Percentiles rank a stretch among this genome's conserved stretches.
Evolutionary conservation across 495 filamentous ascomycete species (phyloP).

Genomic region (Pyrenula massariospora): DNA sequence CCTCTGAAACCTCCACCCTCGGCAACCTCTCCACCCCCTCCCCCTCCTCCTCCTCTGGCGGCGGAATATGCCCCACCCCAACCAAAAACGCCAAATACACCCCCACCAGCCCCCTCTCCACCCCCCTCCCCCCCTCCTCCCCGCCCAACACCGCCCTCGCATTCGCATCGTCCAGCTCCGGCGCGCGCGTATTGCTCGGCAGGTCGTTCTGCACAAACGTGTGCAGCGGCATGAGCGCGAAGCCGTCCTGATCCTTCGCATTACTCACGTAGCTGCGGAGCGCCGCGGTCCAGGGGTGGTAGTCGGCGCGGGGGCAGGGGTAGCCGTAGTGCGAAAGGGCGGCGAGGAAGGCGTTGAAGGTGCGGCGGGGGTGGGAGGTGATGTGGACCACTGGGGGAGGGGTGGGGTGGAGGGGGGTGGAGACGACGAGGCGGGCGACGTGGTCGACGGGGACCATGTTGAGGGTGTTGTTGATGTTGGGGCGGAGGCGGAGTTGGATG

Average conservation of each 20-base stretch:
- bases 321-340: conserved; percentile 70
- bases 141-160: conserved; percentile 52
- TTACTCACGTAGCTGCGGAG: conserved; percentile 54
- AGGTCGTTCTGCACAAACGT: conserved; percentile 76
- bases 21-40: background rate
- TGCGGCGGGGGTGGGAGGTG: conserved; percentile 68
- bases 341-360: conserved; percentile 65
- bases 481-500: conserved; percentile 61
- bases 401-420: conserved; percentile 53
- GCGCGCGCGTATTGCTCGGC: conserved; percentile 65
- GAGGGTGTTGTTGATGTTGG: conserved; percentile 74
- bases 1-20: background rate
- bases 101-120: conserved; percentile 58
- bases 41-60: conserved; percentile 19
- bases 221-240: conserved; percentile 58
- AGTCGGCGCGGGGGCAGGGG: conserved; percentile 53
- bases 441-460: conserved; percentile 86
- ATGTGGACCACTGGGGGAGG: conserved; percentile 53
- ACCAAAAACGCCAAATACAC: conserved; percentile 63
- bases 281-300: conserved; percentile 37
- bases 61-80: conserved; percentile 55
- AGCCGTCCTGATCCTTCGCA: conserved; percentile 14
- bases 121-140: conserved; percentile 50
- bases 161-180: conserved; percentile 69
- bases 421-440: conserved; percentile 68